Conservation (phyloP, 73 alveolate genomes). For the Uronychia binucleata region DNA sequence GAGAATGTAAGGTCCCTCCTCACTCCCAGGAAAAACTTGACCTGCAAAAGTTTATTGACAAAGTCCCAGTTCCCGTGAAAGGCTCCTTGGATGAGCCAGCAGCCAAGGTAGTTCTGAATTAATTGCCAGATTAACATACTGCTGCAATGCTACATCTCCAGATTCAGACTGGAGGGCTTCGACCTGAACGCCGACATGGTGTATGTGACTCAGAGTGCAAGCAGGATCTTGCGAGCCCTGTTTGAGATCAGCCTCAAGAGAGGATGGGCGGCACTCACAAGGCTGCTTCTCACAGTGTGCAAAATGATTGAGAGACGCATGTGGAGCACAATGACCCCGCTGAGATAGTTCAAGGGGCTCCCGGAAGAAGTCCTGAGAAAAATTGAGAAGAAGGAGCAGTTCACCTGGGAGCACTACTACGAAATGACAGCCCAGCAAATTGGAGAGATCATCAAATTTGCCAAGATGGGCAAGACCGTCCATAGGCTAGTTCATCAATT, state of each 20-base stretch:
- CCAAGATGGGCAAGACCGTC: slow-evolving; percentile 88
- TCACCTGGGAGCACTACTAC: slow-evolving; percentile 93
- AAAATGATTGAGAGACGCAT: slow-evolving; percentile 98
- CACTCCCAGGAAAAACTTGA: slow-evolving; percentile 84
- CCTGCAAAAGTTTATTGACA: slow-evolving; percentile 83
- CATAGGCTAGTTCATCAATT: slow-evolving; percentile 95
- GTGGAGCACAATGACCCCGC: slow-evolving; percentile 99
- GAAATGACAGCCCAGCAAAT: slow-evolving; percentile 89
- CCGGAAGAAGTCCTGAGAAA: slow-evolving; percentile 90
- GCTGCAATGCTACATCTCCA: slow-evolving; percentile 97
- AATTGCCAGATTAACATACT: slow-evolving; percentile 96
- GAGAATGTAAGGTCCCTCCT: slow-evolving; percentile 78
- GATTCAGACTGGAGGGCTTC: slow-evolving; percentile 97
- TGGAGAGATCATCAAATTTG: slow-evolving; percentile 81
- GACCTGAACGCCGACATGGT: slow-evolving; percentile 99
- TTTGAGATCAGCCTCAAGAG: slow-evolving; percentile 96
- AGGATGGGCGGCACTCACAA: slow-evolving; percentile 95
- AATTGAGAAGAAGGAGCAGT: slow-evolving; percentile 92
- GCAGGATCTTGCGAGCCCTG: slow-evolving; percentile 98
- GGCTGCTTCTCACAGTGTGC: slow-evolving; percentile 73
- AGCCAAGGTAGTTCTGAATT: too few species aligned
- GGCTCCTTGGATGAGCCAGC: slow-evolving; percentile 98
- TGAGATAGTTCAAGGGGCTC: slow-evolving; percentile 95
- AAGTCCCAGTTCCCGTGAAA: slow-evolving; percentile 99
- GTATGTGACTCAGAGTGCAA: slow-evolving; percentile 97